A percentile compares a stretch with the other conserved stretches of the same genome.
Evolutionary conservation across 805 yeast species (phyloP).

Genomic region (Yueomyces sinensis): DNA sequence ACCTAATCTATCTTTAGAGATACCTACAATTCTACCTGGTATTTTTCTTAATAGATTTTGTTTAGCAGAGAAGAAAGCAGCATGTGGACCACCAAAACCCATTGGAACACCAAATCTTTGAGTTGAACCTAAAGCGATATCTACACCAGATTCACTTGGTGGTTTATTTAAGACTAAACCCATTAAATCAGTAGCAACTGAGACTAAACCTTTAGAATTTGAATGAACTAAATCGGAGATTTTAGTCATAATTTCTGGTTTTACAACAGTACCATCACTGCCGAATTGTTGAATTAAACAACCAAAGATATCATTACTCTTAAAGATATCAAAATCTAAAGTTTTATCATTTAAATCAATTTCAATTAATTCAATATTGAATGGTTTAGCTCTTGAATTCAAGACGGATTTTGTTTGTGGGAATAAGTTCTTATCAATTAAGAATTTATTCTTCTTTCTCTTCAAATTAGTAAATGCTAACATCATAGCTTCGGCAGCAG

Average conservation of each 20-base stretch:
- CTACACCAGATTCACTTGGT: constrained; percentile 81
- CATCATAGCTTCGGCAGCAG: constrained; percentile 95
- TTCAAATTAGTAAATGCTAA: constrained; percentile 55
- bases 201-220: constrained; percentile 51
- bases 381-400: constrained; percentile 62
- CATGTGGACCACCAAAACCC: constrained; percentile 98
- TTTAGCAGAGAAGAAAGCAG: constrained; percentile 90
- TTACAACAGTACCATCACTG: constrained; percentile 60
- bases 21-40: constrained; percentile 94
- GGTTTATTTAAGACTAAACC: constrained; percentile 79
- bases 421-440: constrained; percentile 65
- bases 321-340: constrained; percentile 26
- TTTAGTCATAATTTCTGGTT: constrained; percentile 33
- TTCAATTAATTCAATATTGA: constrained; percentile 50
- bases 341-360: constrained; percentile 37
- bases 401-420: constrained; percentile 79
- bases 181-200: constrained; percentile 84
- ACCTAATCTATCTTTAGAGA: constrained; percentile 83
- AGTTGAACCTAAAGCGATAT: constrained; percentile 81
- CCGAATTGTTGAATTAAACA: constrained; percentile 83
- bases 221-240: constrained; percentile 56
- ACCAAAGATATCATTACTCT: constrained; percentile 48
- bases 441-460: constrained; percentile 55
- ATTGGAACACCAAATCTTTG: constrained; percentile 97
- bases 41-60: constrained; percentile 74